Base-by-base conservation (phyloP, 2,329 filamentous ascomycete genomes). In the Fusarium subglutinans region DNA sequence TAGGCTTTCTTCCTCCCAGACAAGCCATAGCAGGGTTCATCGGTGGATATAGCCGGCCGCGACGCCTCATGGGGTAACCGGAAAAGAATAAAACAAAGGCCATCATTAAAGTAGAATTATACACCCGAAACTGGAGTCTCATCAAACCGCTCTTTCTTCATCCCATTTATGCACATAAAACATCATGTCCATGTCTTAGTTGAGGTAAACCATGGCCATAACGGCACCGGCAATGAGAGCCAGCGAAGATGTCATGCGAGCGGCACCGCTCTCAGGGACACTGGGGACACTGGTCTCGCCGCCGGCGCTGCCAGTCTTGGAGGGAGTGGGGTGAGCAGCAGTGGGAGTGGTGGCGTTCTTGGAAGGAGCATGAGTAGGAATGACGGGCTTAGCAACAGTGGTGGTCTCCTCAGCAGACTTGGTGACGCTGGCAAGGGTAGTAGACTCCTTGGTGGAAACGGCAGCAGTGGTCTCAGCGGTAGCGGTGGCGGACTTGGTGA, bases 171-270 rank as follows among this genome's bases (percentile, higher is more conserved):
- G 54, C 66, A 47, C 68, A 66, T 73, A 47, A 66, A 64, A 66
- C 63, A 69, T 75, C 57, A 70, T 77, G 62, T 57, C 69, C 61
- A 57, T 65, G 70, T 69, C 66, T 78, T 80, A 82, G 73, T 78
- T 77, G 45, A 83, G 70, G 76, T 78, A 80, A 63, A 77, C 81
- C 65, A 83, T 72, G 72, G 79, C 82, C 57, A 80, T 79, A 63
- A 79, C 75, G 62, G 77, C 82, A 72, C 79, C 82, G 24, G 78
- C 80, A 66, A 82, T 73, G 30, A 83, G 78, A 51, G 78, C 80
- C 63, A 82, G 62, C 38, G 80, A 79, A 41, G 81, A 80, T 43
- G 78, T 77, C 58, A 81, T 72, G 65, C 76, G 79, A 63, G 68
- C 72, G 57, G 80, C 81, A 70, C 76, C 78, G 74, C 70, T 79